Base-by-base conservation (phyloP, 305 asterid genomes). In the Fraxinus greggii region DNA sequence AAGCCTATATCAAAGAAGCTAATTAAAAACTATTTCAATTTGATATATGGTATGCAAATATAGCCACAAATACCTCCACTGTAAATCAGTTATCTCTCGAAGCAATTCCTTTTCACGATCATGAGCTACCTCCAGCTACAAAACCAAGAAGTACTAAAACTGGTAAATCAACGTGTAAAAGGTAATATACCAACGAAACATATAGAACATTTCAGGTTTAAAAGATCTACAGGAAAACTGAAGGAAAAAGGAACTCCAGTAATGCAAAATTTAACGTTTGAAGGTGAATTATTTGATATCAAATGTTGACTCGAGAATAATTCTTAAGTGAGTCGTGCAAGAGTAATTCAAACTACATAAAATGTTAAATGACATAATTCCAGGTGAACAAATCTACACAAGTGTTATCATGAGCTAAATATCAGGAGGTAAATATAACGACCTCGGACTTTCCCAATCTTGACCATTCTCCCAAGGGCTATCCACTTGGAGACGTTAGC, bases 41-140 rank as follows among this genome's bases (percentile, higher is more conserved):
- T 15, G 1, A 12, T 2, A 21, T 24, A 26, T 12, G 7, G 54
- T 65, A 65, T 65, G 73, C 35, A 21, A 9, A 61, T 8, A 24
- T 61, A 21, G 29, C 4, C 15, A n/a, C 61, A 42, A 45, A 26
- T 91, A 95, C 99, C 98, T 94, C 91, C 86, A 86, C 38, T 95
- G 97, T 38, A 95, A 81, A 83, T 95, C 97, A 77, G 90, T 80
- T 78, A 91, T 88, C 89, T 95, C 96, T 29, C 88, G 92, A 73
- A 94, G 90, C 83, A 93, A 81, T 79, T 92, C 97, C 85, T 89
- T 92, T 81, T 95, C 98, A 82, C 92, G 85, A 28, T 95, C 97
- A 61, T 92, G 94, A 79, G 97, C 94, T 51, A 89, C 88, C 85
- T 95, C 98, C 65, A 94, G 77, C 99, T 95, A 70, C 78, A 92